Base-by-base conservation (phyloP, 768 basidiomycete species). In the Hebeloma cylindrosporum region DNA sequence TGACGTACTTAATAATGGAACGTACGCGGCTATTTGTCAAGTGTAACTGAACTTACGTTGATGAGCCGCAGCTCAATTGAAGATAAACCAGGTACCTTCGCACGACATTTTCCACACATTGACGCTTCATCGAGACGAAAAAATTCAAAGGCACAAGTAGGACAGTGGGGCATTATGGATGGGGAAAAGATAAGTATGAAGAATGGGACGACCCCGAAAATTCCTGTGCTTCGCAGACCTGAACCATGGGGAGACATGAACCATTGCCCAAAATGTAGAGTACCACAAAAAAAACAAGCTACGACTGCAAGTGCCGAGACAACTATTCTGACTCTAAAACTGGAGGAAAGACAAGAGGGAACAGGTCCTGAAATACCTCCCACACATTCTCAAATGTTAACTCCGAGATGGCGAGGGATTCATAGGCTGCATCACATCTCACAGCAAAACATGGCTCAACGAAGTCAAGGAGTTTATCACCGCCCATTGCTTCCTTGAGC, bases 401-500 rank as follows among this genome's bases (percentile, higher is more conserved):
- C 7, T 51, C 10, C 2, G 13, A 10, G 17, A 58, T 28, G 14
- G 33, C 26, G 7, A 70, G 47, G 3, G 38, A 8, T 9, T 46
- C 23, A 48, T 53, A 63, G 11, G 48, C 60, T 2, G 10, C 32
- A 34, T 63, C 25, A 4, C 57, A 60, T 14, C 43, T 34, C 0
- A 5, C 30, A 1, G 52, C 43, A 58, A 61, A 72, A 17, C 63
- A 67, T 3, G 49, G 40, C 1, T 52, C 31, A 0, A 59, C 56
- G 58, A 73, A 73, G 8, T 38, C 21, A 9, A 72, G 18, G 0
- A 73, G 25, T 4, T 41, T 45, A 1, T 57, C 61, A 11, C 65
- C 68, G 16, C 66, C 68, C 13, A 71, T 40, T 0, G 44, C 52
- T 4, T 56, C 54, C 51, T 63, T 70, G 16, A 71, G 49, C 33